Conservation (phyloP, 164 flowering plant species). For the Dillenia suffruticosa region DNA sequence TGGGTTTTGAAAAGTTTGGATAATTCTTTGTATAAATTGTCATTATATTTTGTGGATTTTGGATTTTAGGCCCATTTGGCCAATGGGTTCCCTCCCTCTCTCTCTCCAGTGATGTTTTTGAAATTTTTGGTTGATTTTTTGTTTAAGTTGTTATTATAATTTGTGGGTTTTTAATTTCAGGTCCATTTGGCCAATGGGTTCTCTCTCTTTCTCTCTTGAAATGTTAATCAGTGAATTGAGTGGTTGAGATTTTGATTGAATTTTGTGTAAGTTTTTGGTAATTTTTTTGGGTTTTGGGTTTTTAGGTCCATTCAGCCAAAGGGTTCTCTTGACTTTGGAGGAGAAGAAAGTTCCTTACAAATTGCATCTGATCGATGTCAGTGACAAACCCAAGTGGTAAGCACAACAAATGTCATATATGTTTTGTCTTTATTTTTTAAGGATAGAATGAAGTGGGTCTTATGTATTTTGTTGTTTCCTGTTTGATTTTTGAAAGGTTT, state of each 20-base stretch:
- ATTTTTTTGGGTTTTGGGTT: too few species aligned
- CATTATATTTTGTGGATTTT: too few species aligned
- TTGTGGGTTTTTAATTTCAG: constrained; percentile 14
- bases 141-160: background rate
- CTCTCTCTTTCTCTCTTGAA: too few species aligned
- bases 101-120: background rate
- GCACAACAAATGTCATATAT: background rate
- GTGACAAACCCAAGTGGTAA: constrained; percentile 77
- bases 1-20: too few species aligned
- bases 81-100: background rate
- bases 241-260: too few species aligned
- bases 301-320: constrained; percentile 45
- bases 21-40: too few species aligned
- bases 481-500: constrained; percentile 42
- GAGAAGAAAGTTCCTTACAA: constrained; percentile 78
- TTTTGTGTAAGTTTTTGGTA: too few species aligned
- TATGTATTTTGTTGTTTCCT: constrained; percentile 1
- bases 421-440: background rate
- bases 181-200: constrained; percentile 23
- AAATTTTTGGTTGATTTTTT: background rate
- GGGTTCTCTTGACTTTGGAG: constrained; percentile 77
- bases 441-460: background rate
- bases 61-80: too few species aligned
- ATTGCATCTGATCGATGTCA: constrained; percentile 43
- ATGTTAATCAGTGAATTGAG: too few species aligned